phyloP scores from a whole-genome alignment of 1,139 yeast genomes.

The Yamadazyma atlantica region DNA sequence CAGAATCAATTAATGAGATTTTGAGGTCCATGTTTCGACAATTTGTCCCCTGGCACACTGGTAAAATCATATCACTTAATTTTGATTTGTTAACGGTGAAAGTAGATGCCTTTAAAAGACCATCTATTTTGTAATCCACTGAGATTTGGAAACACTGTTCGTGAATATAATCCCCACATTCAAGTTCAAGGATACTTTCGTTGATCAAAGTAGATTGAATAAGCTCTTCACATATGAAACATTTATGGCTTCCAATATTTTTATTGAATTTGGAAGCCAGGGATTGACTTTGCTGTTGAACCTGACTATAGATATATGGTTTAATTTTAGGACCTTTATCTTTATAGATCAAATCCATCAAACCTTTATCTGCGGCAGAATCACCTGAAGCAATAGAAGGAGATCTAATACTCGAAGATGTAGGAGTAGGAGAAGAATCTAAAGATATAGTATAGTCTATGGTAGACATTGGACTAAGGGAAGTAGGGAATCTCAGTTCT shows the following conservation, averaged over 20 bases:
- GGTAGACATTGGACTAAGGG: conserved; percentile 15
- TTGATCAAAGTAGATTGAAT: conserved; percentile 30
- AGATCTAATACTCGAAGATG: conserved; percentile 7
- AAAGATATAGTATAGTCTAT: not conserved
- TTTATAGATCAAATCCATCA: conserved; percentile 4
- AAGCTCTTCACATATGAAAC: conserved; percentile 39
- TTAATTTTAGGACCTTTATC: conserved; percentile 26
- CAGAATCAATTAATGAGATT: conserved; percentile 9
- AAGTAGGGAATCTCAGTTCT: conserved; percentile 10
- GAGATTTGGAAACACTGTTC: conserved; percentile 34
- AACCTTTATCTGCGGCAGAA: conserved; percentile 2
- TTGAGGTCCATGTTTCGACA: conserved; percentile 3
- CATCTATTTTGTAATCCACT: conserved; percentile 13
- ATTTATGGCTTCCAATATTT: conserved; percentile 13
- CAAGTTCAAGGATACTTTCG: conserved; percentile 33
- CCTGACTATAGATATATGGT: conserved; percentile 23
- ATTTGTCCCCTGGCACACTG: conserved; percentile 11
- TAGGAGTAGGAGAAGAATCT: conserved; percentile 4
- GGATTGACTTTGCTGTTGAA: conserved; percentile 3
- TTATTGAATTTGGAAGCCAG: conserved; percentile 6
- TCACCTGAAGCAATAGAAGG: too few species aligned
- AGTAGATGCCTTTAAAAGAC: conserved; percentile 5
- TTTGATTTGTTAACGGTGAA: conserved; percentile 11
- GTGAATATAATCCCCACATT: conserved; percentile 41
- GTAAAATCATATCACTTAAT: conserved; percentile 11